phyloP scores from a whole-genome alignment of 306 rosid genomes.

The Vicia sativa region DNA sequence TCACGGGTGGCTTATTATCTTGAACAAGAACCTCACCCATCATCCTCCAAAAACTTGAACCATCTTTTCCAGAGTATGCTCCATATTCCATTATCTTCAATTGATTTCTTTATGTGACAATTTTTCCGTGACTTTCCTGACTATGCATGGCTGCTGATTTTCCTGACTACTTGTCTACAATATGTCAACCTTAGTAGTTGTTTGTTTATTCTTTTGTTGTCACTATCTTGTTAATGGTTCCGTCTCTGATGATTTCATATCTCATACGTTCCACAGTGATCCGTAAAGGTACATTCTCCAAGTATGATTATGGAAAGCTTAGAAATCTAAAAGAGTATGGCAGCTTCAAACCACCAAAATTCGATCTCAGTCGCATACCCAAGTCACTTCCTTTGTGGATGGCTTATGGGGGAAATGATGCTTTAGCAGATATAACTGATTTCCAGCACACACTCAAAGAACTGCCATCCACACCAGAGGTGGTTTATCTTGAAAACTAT shows the following conservation, averaged over 20 bases:
- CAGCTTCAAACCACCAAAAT: conserved; percentile 68
- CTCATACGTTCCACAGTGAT: conserved; percentile 66
- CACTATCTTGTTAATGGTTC: background rate
- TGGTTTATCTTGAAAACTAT: conserved; percentile 77
- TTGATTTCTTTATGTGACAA: conserved; percentile 28
- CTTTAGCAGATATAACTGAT: conserved; percentile 69
- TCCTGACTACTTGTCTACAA: background rate
- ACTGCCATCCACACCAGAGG: conserved; percentile 68
- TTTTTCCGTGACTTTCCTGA: conserved; percentile 26
- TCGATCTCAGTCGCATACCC: conserved; percentile 74
- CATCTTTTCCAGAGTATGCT: conserved; percentile 95
- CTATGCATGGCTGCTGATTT: conserved; percentile 14
- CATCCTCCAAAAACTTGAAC: conserved; percentile 82
- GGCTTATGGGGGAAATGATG: conserved; percentile 89
- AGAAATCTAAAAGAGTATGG: conserved; percentile 74
- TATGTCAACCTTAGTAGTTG: conserved; percentile 11
- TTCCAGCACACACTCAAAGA: conserved; percentile 66
- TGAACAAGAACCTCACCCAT: conserved; percentile 82
- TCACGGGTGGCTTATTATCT: conserved; percentile 82
- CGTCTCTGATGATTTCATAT: conserved; percentile 32
- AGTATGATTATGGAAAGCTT: conserved; percentile 79
- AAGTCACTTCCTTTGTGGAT: conserved; percentile 87
- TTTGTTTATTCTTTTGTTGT: background rate
- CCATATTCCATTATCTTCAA: conserved; percentile 24
- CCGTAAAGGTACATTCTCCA: conserved; percentile 77